Evolutionary conservation across 768 basidiomycete species (phyloP), one percentile per base, ranked within the genome.

Genomic region (Lactarius hengduanensis): DNA sequence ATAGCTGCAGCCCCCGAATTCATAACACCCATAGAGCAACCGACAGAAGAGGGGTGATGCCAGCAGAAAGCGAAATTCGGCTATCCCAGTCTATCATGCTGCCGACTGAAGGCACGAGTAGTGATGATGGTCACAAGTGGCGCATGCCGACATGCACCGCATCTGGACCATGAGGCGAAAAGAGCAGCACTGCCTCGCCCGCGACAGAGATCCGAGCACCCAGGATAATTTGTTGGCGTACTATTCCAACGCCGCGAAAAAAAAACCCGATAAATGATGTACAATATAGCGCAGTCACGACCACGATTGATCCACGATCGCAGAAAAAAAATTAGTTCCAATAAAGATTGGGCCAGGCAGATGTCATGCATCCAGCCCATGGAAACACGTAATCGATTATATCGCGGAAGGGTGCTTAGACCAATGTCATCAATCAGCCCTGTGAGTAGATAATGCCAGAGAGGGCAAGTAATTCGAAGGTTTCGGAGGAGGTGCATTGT

Each of bases 201-300:
- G 61, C 53, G 61, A 28, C 41, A 13, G 30, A 18, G 61, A 62
- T 67, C 66, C 66, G 66, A 63, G 40, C 30, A 54, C 16, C 50
- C 30, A 63, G 66, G 66, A 63, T 28, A 5, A 63, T 63, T 67
- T 43, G 66, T 54, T 53, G 41, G 30, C 10, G n/a, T 5, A 53
- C 54, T 15, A 57, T 26, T 50, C 11, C 11, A 28, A 34, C 55
- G 18, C 56, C 32, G 34, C n/a, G 57, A 64, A 20, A 43, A 22
- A 55, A n/a, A 54, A 59, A 54, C 6, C 40, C 26, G 26, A 22
- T 10, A 13, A 50, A 50, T 22, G 56, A 40, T 26, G 43, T 32
- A 38, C 11, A 38, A 38, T 28, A 40, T 3, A 34, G n/a, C 45
- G 15, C 34, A 30, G 16, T 2, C 50, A 26, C 50, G n/a, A 53